Base-by-base conservation (phyloP, 441 rosid species). In the Syzygium syzygioides region DNA sequence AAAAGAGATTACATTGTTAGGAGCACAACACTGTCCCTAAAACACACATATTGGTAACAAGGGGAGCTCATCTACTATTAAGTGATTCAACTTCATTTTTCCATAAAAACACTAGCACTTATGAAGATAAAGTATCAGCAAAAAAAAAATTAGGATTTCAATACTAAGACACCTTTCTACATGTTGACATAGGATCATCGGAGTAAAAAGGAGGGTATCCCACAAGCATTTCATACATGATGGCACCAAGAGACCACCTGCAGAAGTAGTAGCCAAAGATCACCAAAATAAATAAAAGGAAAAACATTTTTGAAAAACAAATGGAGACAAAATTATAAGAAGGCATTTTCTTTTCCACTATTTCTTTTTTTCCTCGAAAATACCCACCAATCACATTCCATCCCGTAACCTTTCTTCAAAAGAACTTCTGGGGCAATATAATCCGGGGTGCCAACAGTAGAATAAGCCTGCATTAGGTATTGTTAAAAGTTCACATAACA, bases 171-270 rank as follows among this genome's bases (percentile, higher is more conserved):
- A 96, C 98, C 98, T 97, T 97, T 90, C 99, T 93, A 94, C 99
- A 97, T 26, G 99, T 97, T 89, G 98, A 93, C 98, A 97, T 97
- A 19, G 98, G 97, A 85, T 96, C 99, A 79, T 97, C 99, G 15
- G 98, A 97, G 94, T 97, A 97, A 93, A 97, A 97, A 14, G 99
- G 99, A 28, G 99, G 98, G 93, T 92, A 97, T 71, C 99, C 99
- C 85, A 97, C 99, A 88, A 97, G 98, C 99, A 97, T 97, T 93
- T 97, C 99, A 93, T 96, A 97, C 99, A 97, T 98, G 88, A 98
- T 98, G 86, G 99, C 99, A 89, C 99, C 99, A 26, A 97, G 97
- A 86, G 99, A 97, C 99, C 98, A 97, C 99, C 99, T 97, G 91
- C 37, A 56, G 64, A 88, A 66, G 76, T 53, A 68, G 86, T 17